These are phyloP conservation scores for Ambrosiella beaveri DNA, from an alignment of 2,329 filamentous ascomycete genomes.

Conservation along the genomic window DNA sequence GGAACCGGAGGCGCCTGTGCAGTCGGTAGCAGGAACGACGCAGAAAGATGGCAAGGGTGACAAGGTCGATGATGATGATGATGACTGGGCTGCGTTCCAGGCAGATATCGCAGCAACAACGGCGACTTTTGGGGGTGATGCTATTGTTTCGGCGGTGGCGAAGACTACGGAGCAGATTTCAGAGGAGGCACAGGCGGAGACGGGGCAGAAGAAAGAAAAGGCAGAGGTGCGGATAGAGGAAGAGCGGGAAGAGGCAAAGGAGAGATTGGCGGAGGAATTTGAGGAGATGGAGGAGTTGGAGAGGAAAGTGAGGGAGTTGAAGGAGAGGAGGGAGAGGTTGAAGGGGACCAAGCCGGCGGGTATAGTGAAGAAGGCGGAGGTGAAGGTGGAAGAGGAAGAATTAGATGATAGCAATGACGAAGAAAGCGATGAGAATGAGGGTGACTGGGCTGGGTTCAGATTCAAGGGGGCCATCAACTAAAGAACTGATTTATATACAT, in stretches of 20 bases:
- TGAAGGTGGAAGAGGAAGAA: neutral
- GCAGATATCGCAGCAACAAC: conserved; percentile 49
- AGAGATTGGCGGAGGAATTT: conserved; percentile 59
- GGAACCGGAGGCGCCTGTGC: conserved; percentile 1
- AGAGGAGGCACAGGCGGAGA: conserved; percentile 37
- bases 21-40: neutral
- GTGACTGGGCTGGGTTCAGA: conserved; percentile 42
- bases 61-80: conserved; percentile 38
- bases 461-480: conserved; percentile 12
- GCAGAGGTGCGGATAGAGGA: conserved; percentile 38
- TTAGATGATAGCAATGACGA: conserved; percentile 32
- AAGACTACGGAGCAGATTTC: conserved; percentile 34
- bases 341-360: conserved; percentile 28
- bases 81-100: conserved; percentile 77
- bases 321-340: conserved; percentile 59
- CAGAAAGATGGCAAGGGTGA: neutral
- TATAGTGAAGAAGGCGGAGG: neutral
- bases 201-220: conserved; percentile 33
- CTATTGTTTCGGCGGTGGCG: conserved; percentile 34
- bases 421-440: conserved; percentile 30
- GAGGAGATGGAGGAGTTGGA: conserved; percentile 72
- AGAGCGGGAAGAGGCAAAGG: conserved; percentile 58
- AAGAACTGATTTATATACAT: neutral
- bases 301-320: conserved; percentile 48
- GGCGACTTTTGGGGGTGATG: conserved; percentile 19